Percentiles rank a stretch among this genome's conserved stretches.
phyloP scores from a whole-genome alignment of 768 basidiomycete species.

The Amylocystis lapponica region DNA sequence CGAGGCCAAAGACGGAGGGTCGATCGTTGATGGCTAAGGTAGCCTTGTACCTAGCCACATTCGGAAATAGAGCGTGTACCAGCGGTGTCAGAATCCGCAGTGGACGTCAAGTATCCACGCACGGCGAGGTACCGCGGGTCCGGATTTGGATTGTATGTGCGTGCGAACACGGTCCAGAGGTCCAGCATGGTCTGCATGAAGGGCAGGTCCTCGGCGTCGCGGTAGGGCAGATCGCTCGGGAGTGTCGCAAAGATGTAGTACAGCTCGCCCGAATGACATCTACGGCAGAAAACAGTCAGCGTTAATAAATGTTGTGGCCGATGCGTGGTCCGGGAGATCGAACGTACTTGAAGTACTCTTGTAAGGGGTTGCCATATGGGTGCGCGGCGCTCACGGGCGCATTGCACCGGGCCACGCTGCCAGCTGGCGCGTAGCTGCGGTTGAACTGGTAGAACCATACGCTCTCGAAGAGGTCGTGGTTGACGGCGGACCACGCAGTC shows the following conservation, averaged over 20 bases:
- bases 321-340: not conserved
- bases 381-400: conserved; percentile 35
- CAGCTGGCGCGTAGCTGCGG: conserved; percentile 31
- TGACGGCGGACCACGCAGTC: conserved; percentile 37
- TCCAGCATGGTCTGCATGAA: conserved; percentile 40
- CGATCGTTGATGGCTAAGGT: too few species aligned
- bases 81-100: too few species aligned
- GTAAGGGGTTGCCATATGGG: conserved; percentile 40
- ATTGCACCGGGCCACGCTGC: conserved; percentile 37
- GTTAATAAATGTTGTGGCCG: not conserved
- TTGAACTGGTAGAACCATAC: conserved; percentile 45
- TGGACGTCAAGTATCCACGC: conserved; percentile 41
- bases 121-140: conserved; percentile 34
- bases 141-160: conserved; percentile 44
- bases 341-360: conserved; percentile 40
- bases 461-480: conserved; percentile 37
- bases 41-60: too few species aligned
- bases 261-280: conserved; percentile 28
- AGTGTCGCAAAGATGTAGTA: conserved; percentile 30
- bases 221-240: conserved; percentile 33
- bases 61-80: too few species aligned
- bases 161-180: conserved; percentile 41
- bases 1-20: too few species aligned
- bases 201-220: conserved; percentile 40
- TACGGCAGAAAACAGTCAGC: not conserved